phyloP scores from a whole-genome alignment of 768 basidiomycete species.

The Lactarius indigo region DNA sequence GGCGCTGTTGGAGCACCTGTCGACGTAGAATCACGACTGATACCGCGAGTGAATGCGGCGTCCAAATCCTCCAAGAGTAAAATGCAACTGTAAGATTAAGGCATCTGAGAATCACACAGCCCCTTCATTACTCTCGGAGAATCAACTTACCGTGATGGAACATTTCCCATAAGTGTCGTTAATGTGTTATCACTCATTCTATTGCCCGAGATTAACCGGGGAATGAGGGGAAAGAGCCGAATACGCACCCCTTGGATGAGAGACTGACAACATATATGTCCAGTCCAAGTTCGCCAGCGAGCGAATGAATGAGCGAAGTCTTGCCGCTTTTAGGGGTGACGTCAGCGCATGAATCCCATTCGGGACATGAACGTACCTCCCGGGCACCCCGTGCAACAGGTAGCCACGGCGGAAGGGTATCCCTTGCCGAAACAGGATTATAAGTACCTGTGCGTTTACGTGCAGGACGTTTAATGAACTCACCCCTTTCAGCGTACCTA shows the following conservation, averaged over 20 bases:
- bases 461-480: slow-evolving; percentile 28
- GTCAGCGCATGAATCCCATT: slow-evolving; percentile 17
- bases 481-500: slow-evolving; percentile 90
- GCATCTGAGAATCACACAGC: slow-evolving; percentile 23
- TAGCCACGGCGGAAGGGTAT: slow-evolving; percentile 89
- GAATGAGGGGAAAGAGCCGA: slow-evolving; percentile 25
- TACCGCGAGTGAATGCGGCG: slow-evolving; percentile 85
- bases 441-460: slow-evolving; percentile 8
- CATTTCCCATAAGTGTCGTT: slow-evolving; percentile 83
- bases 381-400: slow-evolving; percentile 79
- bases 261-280: slow-evolving; percentile 91
- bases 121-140: slow-evolving; percentile 12
- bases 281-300: slow-evolving; percentile 79
- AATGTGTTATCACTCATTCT: slow-evolving; percentile 92
- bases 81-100: slow-evolving; percentile 59
- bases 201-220: slow-evolving; percentile 23
- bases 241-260: slow-evolving; percentile 73
- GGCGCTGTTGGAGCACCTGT: slow-evolving; percentile 64
- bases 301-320: slow-evolving; percentile 80
- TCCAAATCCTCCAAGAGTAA: slow-evolving; percentile 92
- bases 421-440: slow-evolving; percentile 40
- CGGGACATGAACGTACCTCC: slow-evolving; percentile 49
- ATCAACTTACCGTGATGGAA: slow-evolving; percentile 65
- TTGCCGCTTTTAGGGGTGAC: slow-evolving; percentile 56
- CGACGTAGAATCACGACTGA: slow-evolving; percentile 75